Evolutionary conservation across 805 yeast species (phyloP), one percentile per base, ranked within the genome.

Genomic region (Starmera caribaea): DNA sequence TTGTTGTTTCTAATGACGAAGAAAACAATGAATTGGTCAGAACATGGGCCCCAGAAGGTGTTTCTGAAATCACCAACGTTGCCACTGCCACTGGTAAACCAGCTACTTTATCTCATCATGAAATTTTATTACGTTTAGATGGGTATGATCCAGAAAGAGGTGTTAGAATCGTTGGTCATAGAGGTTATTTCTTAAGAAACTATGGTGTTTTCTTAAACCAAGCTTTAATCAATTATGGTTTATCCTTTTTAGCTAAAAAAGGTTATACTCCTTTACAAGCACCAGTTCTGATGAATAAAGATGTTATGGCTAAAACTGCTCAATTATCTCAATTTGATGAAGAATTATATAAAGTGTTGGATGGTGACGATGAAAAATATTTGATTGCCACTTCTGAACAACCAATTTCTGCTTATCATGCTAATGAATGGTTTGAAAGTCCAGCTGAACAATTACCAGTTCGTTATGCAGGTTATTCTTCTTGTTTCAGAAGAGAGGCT

Each of bases 131-230:
- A 53, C 81, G 97, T 68, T 72, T 92, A 51, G 97, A 92, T 59
- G 98, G 98, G 49, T 92, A 89, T 63, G 98, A 92, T 61, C 97
- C 97, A 50, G 97, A 92, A 68, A 83, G 98, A 70, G 98, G 98
- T 64, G 95, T 87, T 45, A 86, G 87, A 68, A 81, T 92, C 51
- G 89, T 90, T 43, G 98, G 98, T 51, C 98, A 92, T 74, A 86
- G 98, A 70, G 98, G 98, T 49, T 92, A 87, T 69, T 92, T 92
- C 68, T 73, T 92, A 59, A 81, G 96, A 71, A 81, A 82, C 62
- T 84, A 78, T 55, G 98, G 98, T 69, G 98, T 92, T 36, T 92
- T 89, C 69, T 76, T 92, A 63, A 92, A 92, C 74, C 97, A 92
- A 71, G 98, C 98, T 34, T 73, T 92, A 63, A 92, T 92, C 64